A percentile compares a stretch with the other conserved stretches of the same genome.
These are phyloP conservation scores for Linnemannia zychae DNA, from an alignment of 192 early-diverging fungal species.

Conservation along the genomic window DNA sequence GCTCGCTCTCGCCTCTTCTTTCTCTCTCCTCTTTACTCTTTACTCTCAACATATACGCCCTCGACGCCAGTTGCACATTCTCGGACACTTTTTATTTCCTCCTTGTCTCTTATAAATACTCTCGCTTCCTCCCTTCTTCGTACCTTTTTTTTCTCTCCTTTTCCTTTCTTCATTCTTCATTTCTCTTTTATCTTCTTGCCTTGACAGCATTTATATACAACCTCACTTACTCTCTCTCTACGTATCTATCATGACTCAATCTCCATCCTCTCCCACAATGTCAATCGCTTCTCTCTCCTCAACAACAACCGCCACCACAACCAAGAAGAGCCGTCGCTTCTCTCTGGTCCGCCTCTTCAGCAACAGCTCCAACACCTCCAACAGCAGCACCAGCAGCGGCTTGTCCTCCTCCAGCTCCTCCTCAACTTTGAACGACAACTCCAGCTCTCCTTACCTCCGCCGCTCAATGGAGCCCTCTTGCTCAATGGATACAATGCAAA, in stretches of 20 bases:
- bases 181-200: not conserved
- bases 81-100: slow-evolving; percentile 9
- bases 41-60: not conserved
- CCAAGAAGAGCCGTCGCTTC: slow-evolving; percentile 47
- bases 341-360: slow-evolving; percentile 50
- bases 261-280: slow-evolving; percentile 12
- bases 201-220: not conserved
- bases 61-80: slow-evolving; percentile 5
- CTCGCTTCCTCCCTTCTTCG: not conserved
- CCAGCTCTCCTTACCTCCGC: slow-evolving; percentile 24
- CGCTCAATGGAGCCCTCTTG: slow-evolving; percentile 15
- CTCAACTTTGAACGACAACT: slow-evolving; percentile 1
- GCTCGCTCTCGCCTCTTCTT: not conserved
- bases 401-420: slow-evolving; percentile 10
- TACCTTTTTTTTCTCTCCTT: not conserved
- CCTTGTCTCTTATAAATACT: not conserved
- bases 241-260: slow-evolving; percentile 6
- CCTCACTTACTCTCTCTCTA: not conserved
- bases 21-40: not conserved
- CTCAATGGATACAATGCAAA: slow-evolving; percentile 15
- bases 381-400: slow-evolving; percentile 6
- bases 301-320: not conserved
- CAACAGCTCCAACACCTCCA: slow-evolving; percentile 6
- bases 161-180: not conserved
- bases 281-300: slow-evolving; percentile 3